A percentile compares a stretch with the other conserved stretches of the same genome.
Conservation (phyloP, 257 asterid species). For the Capsicum rhomboideum region DNA sequence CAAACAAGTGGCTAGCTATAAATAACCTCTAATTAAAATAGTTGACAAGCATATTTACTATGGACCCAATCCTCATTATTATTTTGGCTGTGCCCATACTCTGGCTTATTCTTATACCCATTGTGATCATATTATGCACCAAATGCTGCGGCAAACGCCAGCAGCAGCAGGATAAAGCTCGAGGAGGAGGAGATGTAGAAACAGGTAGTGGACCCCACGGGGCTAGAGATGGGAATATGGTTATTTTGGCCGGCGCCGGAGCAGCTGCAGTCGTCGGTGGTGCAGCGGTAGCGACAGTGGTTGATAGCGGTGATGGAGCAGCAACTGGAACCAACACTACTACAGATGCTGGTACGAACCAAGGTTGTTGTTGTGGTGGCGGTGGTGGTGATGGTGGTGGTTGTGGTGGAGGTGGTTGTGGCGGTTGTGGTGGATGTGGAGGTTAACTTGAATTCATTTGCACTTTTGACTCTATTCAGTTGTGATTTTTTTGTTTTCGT, state of each 20-base stretch:
- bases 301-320: neutral
- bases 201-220: neutral
- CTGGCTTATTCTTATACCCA: neutral
- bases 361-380: conserved; percentile 13
- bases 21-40: neutral
- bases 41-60: neutral
- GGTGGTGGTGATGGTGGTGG: neutral
- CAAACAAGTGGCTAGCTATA: neutral
- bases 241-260: neutral
- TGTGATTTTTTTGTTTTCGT: neutral
- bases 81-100: no score
- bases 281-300: neutral
- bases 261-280: neutral
- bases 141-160: neutral
- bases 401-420: neutral
- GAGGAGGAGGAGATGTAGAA: neutral
- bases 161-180: neutral
- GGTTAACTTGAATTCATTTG: neutral
- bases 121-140: no score
- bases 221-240: neutral
- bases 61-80: no score
- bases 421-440: conserved; percentile 10
- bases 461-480: neutral
- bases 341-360: neutral
- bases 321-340: neutral